These are phyloP conservation scores for Blastobotrys proliferans DNA, from an alignment of 1,139 yeast genomes.

Conservation along the genomic window DNA sequence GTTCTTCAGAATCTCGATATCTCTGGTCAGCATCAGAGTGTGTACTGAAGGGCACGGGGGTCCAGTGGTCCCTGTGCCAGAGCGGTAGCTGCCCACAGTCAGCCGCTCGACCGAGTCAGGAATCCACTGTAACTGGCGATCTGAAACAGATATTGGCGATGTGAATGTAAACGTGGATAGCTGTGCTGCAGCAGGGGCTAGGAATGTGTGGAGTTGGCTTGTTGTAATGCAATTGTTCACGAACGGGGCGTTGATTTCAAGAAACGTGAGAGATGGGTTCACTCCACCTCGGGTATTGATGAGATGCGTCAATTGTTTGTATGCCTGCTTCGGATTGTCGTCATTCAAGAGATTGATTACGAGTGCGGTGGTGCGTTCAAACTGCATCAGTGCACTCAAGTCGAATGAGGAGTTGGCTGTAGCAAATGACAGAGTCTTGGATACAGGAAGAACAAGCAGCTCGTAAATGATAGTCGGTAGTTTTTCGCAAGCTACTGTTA, in stretches of 20 bases:
- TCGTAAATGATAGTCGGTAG: no score
- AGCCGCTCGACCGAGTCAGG: no score
- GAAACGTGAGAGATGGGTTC: background rate
- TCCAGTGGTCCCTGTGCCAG: no score
- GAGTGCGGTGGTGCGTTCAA: background rate
- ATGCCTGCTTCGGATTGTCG: background rate
- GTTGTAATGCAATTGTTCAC: background rate
- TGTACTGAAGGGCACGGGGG: no score
- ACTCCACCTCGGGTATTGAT: no score
- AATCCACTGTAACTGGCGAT: no score
- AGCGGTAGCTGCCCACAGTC: no score
- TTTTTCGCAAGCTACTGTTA: no score
- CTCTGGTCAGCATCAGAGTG: no score
- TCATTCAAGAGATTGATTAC: background rate
- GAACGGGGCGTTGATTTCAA: background rate
- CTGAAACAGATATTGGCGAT: no score
- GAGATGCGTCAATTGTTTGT: slow-evolving; percentile 1
- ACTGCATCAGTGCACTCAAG: background rate
- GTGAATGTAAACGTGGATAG: slow-evolving; percentile 1
- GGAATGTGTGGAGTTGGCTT: background rate
- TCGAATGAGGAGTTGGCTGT: slow-evolving; percentile 4
- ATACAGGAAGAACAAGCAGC: no score
- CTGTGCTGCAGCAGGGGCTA: background rate
- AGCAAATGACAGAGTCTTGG: background rate
- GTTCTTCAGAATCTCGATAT: background rate